A percentile compares a stretch with the other conserved stretches of the same genome.
phyloP scores from a whole-genome alignment of 495 filamentous ascomycete species.

The Neurospora cerealis region DNA sequence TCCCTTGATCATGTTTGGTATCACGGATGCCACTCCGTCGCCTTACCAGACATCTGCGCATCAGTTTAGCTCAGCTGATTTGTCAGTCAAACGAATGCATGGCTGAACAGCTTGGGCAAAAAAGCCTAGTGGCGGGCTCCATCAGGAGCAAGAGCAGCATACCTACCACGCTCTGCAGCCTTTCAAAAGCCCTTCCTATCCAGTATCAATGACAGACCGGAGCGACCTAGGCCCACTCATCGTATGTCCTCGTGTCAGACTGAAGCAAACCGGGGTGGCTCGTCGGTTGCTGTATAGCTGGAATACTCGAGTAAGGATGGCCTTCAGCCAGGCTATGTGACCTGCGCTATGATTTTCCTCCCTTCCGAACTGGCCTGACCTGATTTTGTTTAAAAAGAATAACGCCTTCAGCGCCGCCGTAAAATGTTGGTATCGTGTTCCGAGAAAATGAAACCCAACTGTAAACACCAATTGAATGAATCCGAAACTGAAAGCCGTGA shows the following conservation, averaged over 20 bases:
- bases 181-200: background rate
- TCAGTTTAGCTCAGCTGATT: background rate
- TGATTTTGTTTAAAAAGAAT: background rate
- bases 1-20: background rate
- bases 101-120: background rate
- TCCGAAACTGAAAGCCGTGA: background rate
- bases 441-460: background rate
- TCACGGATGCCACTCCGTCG: background rate
- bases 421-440: background rate
- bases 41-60: background rate
- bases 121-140: background rate
- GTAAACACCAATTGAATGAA: background rate
- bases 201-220: background rate
- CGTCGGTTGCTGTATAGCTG: background rate
- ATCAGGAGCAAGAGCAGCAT: background rate
- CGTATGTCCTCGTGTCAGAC: background rate
- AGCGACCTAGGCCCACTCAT: background rate
- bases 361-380: background rate
- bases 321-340: background rate
- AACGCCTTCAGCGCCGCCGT: conserved; percentile 9
- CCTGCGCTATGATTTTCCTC: background rate
- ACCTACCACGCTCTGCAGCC: background rate
- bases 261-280: background rate
- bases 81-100: background rate
- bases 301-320: background rate